Evolutionary conservation across 306 rosid species (phyloP).

Genomic region (Castanea crenata): DNA sequence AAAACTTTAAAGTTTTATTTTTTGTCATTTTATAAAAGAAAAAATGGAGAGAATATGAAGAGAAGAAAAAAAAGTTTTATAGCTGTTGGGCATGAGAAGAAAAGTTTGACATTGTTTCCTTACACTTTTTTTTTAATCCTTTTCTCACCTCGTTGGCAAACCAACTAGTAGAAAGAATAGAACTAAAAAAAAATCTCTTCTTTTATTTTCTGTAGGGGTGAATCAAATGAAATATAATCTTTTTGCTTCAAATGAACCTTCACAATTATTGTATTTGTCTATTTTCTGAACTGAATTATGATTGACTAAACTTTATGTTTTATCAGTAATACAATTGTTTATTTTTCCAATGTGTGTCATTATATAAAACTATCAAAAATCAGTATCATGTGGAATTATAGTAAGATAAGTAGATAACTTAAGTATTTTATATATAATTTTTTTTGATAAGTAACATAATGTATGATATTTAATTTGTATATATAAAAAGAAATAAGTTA

Average conservation of each 20-base stretch:
- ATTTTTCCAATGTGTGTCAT: too few species aligned
- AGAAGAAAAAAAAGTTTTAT: background rate
- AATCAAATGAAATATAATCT: background rate
- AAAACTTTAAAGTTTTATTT: background rate
- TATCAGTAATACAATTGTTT: too few species aligned
- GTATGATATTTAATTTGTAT: too few species aligned
- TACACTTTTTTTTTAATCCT: background rate
- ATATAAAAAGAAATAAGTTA: too few species aligned
- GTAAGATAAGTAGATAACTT: too few species aligned
- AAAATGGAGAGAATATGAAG: background rate
- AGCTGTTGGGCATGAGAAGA: background rate
- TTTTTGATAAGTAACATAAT: too few species aligned
- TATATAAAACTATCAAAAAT: too few species aligned
- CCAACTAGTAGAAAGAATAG: background rate
- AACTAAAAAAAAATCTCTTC: background rate
- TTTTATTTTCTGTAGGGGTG: background rate
- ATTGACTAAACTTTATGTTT: too few species aligned
- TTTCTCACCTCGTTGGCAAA: background rate
- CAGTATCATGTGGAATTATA: too few species aligned
- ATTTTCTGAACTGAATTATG: too few species aligned
- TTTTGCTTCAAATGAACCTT: background rate
- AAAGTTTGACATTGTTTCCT: background rate
- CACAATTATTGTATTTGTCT: background rate
- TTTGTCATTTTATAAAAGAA: background rate
- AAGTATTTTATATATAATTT: too few species aligned